Evolutionary conservation across 2,329 filamentous ascomycete species (phyloP), one percentile per base, ranked within the genome.

Genomic region (Colletotrichum godetiae): DNA sequence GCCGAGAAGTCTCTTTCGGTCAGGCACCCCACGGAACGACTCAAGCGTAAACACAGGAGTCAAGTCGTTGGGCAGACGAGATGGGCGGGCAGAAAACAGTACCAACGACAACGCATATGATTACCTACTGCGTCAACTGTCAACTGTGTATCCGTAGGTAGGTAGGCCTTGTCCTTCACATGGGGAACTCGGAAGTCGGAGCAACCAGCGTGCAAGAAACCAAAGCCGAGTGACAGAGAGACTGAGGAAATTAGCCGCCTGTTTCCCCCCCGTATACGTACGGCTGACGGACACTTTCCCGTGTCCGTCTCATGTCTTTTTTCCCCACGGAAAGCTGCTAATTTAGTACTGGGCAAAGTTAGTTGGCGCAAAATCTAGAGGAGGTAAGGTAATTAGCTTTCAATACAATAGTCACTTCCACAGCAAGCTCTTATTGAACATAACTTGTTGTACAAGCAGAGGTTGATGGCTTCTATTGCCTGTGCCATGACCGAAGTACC

Each of bases 11-110:
- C 5, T 31, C 27, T 53, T 24, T 15, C 29, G 13, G 24, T 4
- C 24, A 52, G 27, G 15, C 42, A 27, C 46, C 42, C 60, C 46
- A 53, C 46, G 60, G 46, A 57, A 63, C 46, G 29, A 15, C 22
- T 37, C 46, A 27, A 53, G 46, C 24, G 27, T n/a, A 11, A 13
- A 22, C 7, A 29, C 15, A 22, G 10, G 33, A 55, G 58, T 56
- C 49, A 37, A 35, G 37, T 15, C 11, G 24, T 22, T 65, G 60
- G 53, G 67, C 52, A 69, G 67, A 63, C 24, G 67, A 56, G 67
- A 65, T 55, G 61, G 67, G n/a, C 35, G 67, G 67, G 67, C 67
- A 58, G 53, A 53, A 69, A 52, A 37, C 10, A n/a, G 37, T 46
- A 19, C 49, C 13, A 35, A 19, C 37, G 6, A 42, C 37, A 42